Base-by-base conservation (phyloP, 164 flowering plant species). In the Warburgia ugandensis region DNA sequence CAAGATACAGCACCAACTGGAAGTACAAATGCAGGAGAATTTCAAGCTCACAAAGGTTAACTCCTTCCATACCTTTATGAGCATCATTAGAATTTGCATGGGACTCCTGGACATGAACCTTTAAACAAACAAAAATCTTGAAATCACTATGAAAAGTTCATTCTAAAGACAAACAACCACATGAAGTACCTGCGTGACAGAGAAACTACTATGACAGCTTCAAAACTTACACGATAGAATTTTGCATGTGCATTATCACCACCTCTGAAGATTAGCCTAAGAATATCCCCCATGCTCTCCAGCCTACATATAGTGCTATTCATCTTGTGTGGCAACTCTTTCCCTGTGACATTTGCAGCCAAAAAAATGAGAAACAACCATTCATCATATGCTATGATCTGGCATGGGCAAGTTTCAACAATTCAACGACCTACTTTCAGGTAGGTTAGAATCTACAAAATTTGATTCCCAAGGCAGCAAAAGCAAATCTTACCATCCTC, bases 61-160 rank as follows among this genome's bases (percentile, higher is more conserved):
- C n/a, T n/a, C n/a, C n/a, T n/a, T n/a, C n/a, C n/a, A n/a, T 69
- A 87, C 95, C 98, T 79, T 66, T 75, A 40, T 68, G 48, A 33
- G 47, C 61, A 73, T 75, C 83, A 23, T 55, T 21, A 53, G 69
- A 63, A 59, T 33, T 71, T 52, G 67, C 60, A 58, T 79, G 77
- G 40, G 67, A 66, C 56, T 92, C 91, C 52, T 73, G 94, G 56
- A 92, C 82, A 51, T 92, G 98, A 65, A 92, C 78, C 98, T 92
- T 48, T 21, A 52, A 60, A 44, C 12, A 62, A 52, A 22, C 46
- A 57, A 39, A 50, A 29, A 37, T 6, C 49, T 38, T 25, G 17
- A 30, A 27, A 29, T 63, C 29, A 67, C 66, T 14, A 52, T 11
- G 29, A 13, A 10, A 19, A 9, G 14, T 11, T 16, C 27, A 20